Conservation (phyloP, 148 eudicot genomes). For the Salicornia ramosissima region DNA sequence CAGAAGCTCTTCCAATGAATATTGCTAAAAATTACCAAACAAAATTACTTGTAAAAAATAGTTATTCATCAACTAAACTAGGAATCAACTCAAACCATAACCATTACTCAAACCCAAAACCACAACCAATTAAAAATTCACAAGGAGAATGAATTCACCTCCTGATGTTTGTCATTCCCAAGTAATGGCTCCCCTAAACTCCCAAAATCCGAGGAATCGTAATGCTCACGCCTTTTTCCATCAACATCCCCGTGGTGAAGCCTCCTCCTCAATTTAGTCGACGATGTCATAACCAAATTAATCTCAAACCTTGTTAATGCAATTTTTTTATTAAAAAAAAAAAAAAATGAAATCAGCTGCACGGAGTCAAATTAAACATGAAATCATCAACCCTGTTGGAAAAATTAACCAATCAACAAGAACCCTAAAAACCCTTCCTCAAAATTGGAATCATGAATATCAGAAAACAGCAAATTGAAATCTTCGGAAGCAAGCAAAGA, state of each 20-base stretch:
- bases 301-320: background rate
- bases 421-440: background rate
- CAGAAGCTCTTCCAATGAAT: slow-evolving; percentile 44
- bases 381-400: background rate
- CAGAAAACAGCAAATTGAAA: background rate
- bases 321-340: too few relatives aligned
- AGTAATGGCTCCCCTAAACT: slow-evolving; percentile 73
- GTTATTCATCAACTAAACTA: background rate
- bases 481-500: slow-evolving; percentile 20
- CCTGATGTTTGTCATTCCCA: slow-evolving; percentile 41
- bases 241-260: slow-evolving; percentile 90
- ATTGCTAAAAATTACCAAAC: slow-evolving; percentile 35
- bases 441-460: background rate
- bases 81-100: slow-evolving; percentile 8
- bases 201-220: slow-evolving; percentile 44
- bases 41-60: slow-evolving; percentile 1
- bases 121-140: background rate
- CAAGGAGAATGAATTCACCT: slow-evolving; percentile 32
- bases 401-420: slow-evolving; percentile 4
- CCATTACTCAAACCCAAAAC: slow-evolving; percentile 16
- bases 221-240: slow-evolving; percentile 68
- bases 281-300: slow-evolving; percentile 51
- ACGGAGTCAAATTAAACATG: background rate
- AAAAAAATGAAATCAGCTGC: slow-evolving; percentile 10
- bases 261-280: slow-evolving; percentile 63